phyloP scores from a whole-genome alignment of 1,139 yeast species.

The Pichia sp. region DNA sequence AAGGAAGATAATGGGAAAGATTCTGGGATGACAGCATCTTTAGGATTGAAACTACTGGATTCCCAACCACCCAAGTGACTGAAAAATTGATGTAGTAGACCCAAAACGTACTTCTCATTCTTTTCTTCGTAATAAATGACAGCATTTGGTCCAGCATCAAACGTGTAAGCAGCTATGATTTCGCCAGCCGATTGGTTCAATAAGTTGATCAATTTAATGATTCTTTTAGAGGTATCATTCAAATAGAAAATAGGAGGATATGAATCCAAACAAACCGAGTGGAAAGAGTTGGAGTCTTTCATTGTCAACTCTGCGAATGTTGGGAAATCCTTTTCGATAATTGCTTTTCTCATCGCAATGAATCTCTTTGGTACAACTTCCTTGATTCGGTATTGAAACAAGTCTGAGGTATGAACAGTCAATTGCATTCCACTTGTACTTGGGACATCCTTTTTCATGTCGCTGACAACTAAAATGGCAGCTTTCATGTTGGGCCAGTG shows the following conservation, averaged over 20 bases:
- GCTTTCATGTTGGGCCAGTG: constrained; percentile 97
- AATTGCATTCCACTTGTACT: constrained; percentile 95
- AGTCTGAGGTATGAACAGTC: constrained; percentile 83
- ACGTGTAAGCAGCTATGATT: constrained; percentile 88
- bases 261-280: constrained; percentile 93
- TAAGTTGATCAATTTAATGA: constrained; percentile 75
- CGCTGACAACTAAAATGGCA: constrained; percentile 86
- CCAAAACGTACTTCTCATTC: constrained; percentile 64
- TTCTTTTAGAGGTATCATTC: constrained; percentile 89
- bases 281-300: constrained; percentile 96
- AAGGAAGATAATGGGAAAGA: constrained; percentile 40
- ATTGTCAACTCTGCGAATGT: constrained; percentile 86
- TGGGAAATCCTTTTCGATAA: constrained; percentile 64
- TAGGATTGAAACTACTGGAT: constrained; percentile 24
- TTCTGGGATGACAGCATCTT: constrained; percentile 25
- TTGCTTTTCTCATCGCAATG: constrained; percentile 74
- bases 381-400: constrained; percentile 72
- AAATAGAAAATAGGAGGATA: constrained; percentile 93
- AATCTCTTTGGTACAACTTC: constrained; percentile 84
- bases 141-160: constrained; percentile 99
- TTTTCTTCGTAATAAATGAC: constrained; percentile 81
- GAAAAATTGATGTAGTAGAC: constrained; percentile 53
- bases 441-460: constrained; percentile 89
- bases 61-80: constrained; percentile 69
- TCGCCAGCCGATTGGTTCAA: constrained; percentile 65